Conservation (phyloP, 2,329 filamentous ascomycete species). For the Aspergillus pseudotamarii region DNA sequence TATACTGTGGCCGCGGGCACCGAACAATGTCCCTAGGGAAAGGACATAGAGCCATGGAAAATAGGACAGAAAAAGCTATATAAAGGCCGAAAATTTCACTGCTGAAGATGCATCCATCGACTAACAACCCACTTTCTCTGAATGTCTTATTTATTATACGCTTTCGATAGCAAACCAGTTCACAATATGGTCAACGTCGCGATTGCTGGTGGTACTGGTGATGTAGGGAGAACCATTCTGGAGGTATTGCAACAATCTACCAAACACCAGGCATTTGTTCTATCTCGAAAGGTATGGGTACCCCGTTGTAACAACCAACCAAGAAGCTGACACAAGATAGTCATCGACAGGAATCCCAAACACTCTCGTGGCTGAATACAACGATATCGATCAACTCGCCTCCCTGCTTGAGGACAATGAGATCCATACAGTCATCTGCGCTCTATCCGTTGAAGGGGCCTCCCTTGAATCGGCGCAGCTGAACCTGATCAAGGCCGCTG, state of each 20-base stretch:
- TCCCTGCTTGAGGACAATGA: slow-evolving; percentile 24
- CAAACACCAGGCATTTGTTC: slow-evolving; percentile 7
- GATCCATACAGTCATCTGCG: slow-evolving; percentile 27
- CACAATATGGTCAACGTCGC: slow-evolving; percentile 13
- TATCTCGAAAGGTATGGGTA: slow-evolving; percentile 3
- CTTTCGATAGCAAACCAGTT: background rate
- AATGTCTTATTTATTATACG: background rate
- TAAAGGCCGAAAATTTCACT: background rate
- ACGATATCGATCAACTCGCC: slow-evolving; percentile 23
- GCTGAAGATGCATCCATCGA: background rate
- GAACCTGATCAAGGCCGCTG: slow-evolving; percentile 26
- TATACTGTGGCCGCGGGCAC: background rate
- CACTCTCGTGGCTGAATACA: slow-evolving; percentile 28
- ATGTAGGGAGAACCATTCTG: slow-evolving; percentile 11
- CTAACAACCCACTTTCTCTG: background rate
- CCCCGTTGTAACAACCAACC: background rate
- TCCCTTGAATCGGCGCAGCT: slow-evolving; percentile 12
- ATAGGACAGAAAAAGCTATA: background rate
- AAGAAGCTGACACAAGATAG: background rate
- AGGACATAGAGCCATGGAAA: background rate
- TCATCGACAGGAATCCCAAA: background rate
- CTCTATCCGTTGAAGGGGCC: slow-evolving; percentile 14
- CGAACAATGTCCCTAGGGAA: background rate
- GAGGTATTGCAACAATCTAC: slow-evolving; percentile 3
- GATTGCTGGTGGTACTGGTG: slow-evolving; percentile 14